A percentile compares a stretch with the other conserved stretches of the same genome.
These are phyloP conservation scores for Exophiala mesophila DNA, from an alignment of 2,329 filamentous ascomycete genomes.

Conservation along the genomic window DNA sequence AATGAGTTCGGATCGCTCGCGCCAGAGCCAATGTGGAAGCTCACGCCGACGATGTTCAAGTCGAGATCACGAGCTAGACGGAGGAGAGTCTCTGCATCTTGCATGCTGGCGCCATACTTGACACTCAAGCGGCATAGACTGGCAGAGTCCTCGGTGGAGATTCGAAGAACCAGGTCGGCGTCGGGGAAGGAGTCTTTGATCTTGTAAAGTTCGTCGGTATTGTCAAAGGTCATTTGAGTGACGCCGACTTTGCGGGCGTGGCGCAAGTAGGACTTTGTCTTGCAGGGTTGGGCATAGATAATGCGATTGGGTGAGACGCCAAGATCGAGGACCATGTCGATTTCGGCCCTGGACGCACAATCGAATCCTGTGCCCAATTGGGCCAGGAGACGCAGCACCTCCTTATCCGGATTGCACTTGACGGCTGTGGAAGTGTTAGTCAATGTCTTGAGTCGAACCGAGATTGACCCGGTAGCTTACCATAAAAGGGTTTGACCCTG, in stretches of 20 bases:
- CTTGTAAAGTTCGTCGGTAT: slow-evolving; percentile 95
- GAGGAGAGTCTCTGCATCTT: slow-evolving; percentile 71
- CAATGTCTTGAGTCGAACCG: too few species aligned
- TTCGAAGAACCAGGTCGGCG: slow-evolving; percentile 88
- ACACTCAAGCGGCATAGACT: slow-evolving; percentile 92
- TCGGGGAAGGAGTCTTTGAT: slow-evolving; percentile 86
- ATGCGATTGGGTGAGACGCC: slow-evolving; percentile 84
- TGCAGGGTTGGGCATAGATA: slow-evolving; percentile 99
- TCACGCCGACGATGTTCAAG: slow-evolving; percentile 90
- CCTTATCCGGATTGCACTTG: slow-evolving; percentile 95
- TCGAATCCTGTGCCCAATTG: slow-evolving; percentile 92
- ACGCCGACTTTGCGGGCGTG: slow-evolving; percentile 80
- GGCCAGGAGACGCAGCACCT: slow-evolving; percentile 81
- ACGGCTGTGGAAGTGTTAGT: too few species aligned
- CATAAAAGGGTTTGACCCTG: slow-evolving; percentile 93
- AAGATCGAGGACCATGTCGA: slow-evolving; percentile 80
- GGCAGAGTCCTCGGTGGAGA: slow-evolving; percentile 91
- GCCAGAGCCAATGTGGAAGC: slow-evolving; percentile 96
- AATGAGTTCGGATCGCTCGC: slow-evolving; percentile 91
- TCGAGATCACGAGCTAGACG: slow-evolving; percentile 73
- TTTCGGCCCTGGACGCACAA: slow-evolving; percentile 96
- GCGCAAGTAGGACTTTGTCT: slow-evolving; percentile 96
- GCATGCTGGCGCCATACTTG: slow-evolving; percentile 92
- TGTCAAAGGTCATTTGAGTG: slow-evolving; percentile 99
- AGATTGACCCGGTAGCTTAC: slow-evolving; percentile 55